Percentiles rank a stretch among this genome's conserved stretches.
phyloP scores from a whole-genome alignment of 352 stramenopile genomes.

The Globisporangium sylvaticum region DNA sequence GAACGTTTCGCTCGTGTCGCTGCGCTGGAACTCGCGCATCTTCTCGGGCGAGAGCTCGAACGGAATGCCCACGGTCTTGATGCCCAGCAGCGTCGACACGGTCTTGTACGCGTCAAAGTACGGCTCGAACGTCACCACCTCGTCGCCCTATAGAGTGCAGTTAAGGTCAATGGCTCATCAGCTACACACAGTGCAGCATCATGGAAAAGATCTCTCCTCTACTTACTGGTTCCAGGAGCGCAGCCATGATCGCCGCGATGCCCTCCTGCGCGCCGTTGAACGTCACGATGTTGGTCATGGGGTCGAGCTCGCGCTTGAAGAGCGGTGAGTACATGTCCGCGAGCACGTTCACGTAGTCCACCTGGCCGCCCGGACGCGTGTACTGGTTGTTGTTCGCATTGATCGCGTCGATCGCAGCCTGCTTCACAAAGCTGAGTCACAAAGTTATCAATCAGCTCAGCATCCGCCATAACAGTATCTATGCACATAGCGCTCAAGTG shows the following conservation, averaged over 20 bases:
- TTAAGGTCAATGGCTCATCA: background rate
- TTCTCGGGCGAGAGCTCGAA: constrained; percentile 57
- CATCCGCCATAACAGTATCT: background rate
- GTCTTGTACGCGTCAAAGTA: constrained; percentile 91
- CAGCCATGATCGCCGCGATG: constrained; percentile 77
- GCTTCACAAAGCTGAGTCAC: constrained; percentile 77
- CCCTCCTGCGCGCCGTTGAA: constrained; percentile 88
- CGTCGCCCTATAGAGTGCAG: constrained; percentile 44
- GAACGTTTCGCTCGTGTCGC: constrained; percentile 27
- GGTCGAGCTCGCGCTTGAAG: constrained; percentile 59
- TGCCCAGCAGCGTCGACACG: constrained; percentile 75
- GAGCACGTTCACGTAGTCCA: constrained; percentile 73
- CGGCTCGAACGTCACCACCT: constrained; percentile 87
- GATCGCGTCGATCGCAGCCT: constrained; percentile 83
- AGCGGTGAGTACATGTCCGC: constrained; percentile 78
- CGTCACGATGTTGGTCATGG: constrained; percentile 79
- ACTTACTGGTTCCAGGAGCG: constrained; percentile 63
- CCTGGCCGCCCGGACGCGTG: constrained; percentile 81
- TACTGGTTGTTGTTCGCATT: constrained; percentile 85
- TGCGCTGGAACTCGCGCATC: constrained; percentile 33
- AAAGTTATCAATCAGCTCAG: background rate
- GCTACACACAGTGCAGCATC: background rate
- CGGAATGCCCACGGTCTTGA: constrained; percentile 68
- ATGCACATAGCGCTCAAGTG: background rate
- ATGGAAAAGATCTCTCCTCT: background rate